Percentiles rank a stretch among this genome's conserved stretches.
Evolutionary conservation across 345 rosid species (phyloP).

Genomic region (Durio zibethinus): DNA sequence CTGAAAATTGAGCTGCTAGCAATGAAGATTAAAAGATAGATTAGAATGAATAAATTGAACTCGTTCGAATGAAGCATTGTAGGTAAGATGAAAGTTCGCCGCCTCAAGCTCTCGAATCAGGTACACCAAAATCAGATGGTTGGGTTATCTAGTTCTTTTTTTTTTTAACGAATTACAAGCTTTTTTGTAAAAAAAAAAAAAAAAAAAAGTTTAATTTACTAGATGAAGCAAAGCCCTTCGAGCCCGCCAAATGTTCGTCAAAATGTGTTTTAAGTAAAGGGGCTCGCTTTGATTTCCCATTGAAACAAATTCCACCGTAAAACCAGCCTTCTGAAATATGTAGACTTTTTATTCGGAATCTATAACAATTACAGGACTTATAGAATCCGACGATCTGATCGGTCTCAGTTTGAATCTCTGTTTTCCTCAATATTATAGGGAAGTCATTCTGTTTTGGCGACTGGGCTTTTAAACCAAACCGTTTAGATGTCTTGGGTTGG

Average conservation of each 20-base stretch:
- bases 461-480: neutral
- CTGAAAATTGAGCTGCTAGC: constrained; percentile 20
- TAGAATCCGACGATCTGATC: constrained; percentile 3
- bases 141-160: neutral
- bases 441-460: neutral
- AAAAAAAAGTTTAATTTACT: too few relatives aligned
- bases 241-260: neutral
- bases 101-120: constrained; percentile 7
- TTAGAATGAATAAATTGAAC: constrained; percentile 14
- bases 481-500: neutral
- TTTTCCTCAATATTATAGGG: neutral
- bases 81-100: neutral
- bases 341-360: neutral
- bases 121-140: neutral
- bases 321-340: neutral
- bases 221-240: neutral
- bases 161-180: neutral
- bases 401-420: neutral
- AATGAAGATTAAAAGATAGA: constrained; percentile 25
- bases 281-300: neutral
- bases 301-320: neutral
- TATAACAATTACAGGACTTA: neutral
- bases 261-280: neutral
- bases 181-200: too few relatives aligned
- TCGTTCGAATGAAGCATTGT: constrained; percentile 22